These are phyloP conservation scores for Dendrobium officinale DNA, from an alignment of 106 monocot species.

Conservation along the genomic window DNA sequence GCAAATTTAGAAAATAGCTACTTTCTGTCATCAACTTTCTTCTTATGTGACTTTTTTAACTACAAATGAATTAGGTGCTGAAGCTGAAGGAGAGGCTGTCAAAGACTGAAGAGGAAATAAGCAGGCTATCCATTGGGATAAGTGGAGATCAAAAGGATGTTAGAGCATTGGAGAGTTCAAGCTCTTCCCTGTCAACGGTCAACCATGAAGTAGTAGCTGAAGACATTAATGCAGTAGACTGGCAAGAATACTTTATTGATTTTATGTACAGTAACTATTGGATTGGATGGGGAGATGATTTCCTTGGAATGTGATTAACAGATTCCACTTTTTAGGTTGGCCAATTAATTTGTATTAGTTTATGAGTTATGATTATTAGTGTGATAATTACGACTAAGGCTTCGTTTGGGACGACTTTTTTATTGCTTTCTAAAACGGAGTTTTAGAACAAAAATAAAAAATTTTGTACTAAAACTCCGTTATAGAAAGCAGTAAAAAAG, in stretches of 20 bases:
- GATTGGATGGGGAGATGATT: background rate
- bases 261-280: background rate
- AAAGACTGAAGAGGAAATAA: background rate
- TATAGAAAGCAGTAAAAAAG: no score
- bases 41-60: background rate
- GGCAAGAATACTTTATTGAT: background rate
- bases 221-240: background rate
- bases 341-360: no score
- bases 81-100: background rate
- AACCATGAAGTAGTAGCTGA: background rate
- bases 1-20: background rate
- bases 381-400: no score
- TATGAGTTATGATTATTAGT: no score
- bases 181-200: background rate
- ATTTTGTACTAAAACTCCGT: no score
- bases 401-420: no score
- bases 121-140: background rate
- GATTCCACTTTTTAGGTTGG: no score
- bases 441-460: no score
- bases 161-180: background rate
- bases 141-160: background rate
- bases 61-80: background rate
- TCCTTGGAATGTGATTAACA: background rate
- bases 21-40: no score
- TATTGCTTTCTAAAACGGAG: no score